These are phyloP conservation scores for Rhizopogon sp. DNA, from an alignment of 768 basidiomycete species.

Conservation along the genomic window DNA sequence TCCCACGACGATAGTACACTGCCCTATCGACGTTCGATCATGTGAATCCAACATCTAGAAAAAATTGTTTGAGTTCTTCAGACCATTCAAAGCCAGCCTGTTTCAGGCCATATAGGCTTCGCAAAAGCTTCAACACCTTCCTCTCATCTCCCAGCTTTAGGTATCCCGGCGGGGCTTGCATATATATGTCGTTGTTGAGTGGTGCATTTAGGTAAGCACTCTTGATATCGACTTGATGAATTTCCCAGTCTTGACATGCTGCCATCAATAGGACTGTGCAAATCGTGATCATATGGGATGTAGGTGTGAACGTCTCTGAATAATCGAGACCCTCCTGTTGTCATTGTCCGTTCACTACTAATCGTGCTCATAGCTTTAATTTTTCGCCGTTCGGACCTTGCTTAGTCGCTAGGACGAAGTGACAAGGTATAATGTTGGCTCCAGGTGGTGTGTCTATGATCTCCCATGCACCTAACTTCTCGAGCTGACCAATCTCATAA, in stretches of 20 bases:
- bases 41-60: too few relatives aligned
- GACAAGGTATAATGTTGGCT: conserved; percentile 21
- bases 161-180: conserved; percentile 30
- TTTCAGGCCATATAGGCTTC: conserved; percentile 35
- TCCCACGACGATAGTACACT: too few relatives aligned
- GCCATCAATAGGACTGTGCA: conserved; percentile 7
- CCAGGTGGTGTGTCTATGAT: conserved; percentile 16
- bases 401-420: not conserved
- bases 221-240: conserved; percentile 10
- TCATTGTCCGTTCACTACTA: not conserved
- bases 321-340: conserved; percentile 13
- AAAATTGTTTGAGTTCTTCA: too few relatives aligned
- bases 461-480: conserved; percentile 22
- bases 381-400: not conserved
- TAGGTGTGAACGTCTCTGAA: conserved; percentile 14
- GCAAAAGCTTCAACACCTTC: conserved; percentile 17
- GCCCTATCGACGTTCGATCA: too few relatives aligned
- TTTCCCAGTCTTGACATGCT: conserved; percentile 1
- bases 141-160: conserved; percentile 10
- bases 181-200: conserved; percentile 29
- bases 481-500: conserved; percentile 10
- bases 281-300: conserved; percentile 3
- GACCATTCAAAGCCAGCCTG: not conserved
- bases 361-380: not conserved
- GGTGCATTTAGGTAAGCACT: conserved; percentile 12